Evolutionary conservation across 2,329 filamentous ascomycete species (phyloP).

Genomic region (Neonectria magnoliae): DNA sequence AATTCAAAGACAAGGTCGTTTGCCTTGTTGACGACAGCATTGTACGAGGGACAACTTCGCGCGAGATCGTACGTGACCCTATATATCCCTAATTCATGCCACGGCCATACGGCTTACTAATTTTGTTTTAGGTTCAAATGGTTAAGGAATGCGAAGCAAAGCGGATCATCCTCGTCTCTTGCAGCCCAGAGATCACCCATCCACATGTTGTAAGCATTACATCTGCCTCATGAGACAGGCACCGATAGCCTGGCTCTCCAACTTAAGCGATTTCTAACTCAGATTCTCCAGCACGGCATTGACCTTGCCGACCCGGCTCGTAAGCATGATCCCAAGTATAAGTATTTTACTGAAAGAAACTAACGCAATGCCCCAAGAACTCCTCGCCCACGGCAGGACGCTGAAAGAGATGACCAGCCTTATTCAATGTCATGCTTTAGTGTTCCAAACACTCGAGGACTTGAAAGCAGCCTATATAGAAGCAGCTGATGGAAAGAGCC

Average conservation of each 20-base stretch:
- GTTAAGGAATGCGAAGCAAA: no score
- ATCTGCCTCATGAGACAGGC: no score
- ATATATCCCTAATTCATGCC: no score
- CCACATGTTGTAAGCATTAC: slow-evolving; percentile 79
- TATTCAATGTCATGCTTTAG: no score
- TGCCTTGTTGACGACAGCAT: slow-evolving; percentile 90
- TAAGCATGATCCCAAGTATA: slow-evolving; percentile 24
- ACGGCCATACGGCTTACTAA: not conserved
- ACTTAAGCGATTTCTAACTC: no score
- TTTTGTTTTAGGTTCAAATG: slow-evolving; percentile 65
- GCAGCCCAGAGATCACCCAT: slow-evolving; percentile 83
- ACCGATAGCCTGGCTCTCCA: no score
- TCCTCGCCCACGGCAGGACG: slow-evolving; percentile 54
- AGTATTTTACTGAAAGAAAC: not conserved
- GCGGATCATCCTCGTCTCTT: slow-evolving; percentile 75
- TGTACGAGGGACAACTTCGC: slow-evolving; percentile 75
- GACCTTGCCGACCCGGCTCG: slow-evolving; percentile 55
- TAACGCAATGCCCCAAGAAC: slow-evolving; percentile 41
- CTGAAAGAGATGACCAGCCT: slow-evolving; percentile 42
- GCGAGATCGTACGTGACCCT: slow-evolving; percentile 71
- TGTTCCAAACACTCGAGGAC: slow-evolving; percentile 40
- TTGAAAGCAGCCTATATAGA: no score
- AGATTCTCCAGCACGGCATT: slow-evolving; percentile 52
- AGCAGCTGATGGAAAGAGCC: no score
- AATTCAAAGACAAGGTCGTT: slow-evolving; percentile 84